Conservation (phyloP, 768 basidiomycete genomes). For the Lepiota venenata region DNA sequence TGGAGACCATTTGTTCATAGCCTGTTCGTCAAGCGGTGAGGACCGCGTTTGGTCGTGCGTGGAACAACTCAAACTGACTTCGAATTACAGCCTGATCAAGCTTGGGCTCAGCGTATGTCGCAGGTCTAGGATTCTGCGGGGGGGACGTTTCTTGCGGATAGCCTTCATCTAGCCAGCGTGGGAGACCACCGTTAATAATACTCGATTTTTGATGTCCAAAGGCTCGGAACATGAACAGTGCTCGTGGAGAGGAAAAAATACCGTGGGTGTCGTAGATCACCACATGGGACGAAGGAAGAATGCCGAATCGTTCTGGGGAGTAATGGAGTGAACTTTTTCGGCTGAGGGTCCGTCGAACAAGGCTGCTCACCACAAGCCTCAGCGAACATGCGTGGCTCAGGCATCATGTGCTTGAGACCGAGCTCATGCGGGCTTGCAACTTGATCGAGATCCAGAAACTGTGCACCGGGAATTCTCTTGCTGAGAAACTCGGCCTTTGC, state of each 20-base stretch:
- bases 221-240: slow-evolving; percentile 90
- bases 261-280: slow-evolving; percentile 90
- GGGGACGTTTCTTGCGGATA: slow-evolving; percentile 43
- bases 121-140: slow-evolving; percentile 22
- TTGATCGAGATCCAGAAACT: slow-evolving; percentile 77
- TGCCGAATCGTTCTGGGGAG: slow-evolving; percentile 58
- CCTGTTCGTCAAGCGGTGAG: slow-evolving; percentile 35
- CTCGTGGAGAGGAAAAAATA: slow-evolving; percentile 89
- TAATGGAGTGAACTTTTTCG: neutral
- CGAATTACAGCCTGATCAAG: slow-evolving; percentile 49
- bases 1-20: slow-evolving; percentile 79
- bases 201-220: slow-evolving; percentile 88
- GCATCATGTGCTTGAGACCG: slow-evolving; percentile 95
- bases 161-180: slow-evolving; percentile 72
- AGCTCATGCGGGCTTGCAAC: slow-evolving; percentile 72
- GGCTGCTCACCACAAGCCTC: slow-evolving; percentile 68
- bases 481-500: slow-evolving; percentile 63
- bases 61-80: slow-evolving; percentile 34
- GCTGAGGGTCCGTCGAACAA: neutral
- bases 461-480: slow-evolving; percentile 68
- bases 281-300: slow-evolving; percentile 72
- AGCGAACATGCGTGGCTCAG: slow-evolving; percentile 64
- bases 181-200: slow-evolving; percentile 91
- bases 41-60: neutral
- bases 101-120: slow-evolving; percentile 50